These are phyloP conservation scores for Tetrapyrgos nigripes DNA, from an alignment of 1,284 basidiomycete genomes.

Conservation along the genomic window DNA sequence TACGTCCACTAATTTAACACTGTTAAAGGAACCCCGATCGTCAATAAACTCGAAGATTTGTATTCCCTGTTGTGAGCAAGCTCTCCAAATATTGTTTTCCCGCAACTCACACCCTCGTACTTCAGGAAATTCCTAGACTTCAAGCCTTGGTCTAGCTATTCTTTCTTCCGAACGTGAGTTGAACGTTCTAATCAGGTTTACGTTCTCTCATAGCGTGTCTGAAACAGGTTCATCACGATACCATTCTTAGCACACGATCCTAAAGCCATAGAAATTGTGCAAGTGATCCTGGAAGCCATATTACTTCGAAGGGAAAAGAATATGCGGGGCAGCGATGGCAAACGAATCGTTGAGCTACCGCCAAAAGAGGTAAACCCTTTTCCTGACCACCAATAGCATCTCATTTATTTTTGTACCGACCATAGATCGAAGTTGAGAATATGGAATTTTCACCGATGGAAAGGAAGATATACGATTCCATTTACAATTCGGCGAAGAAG, in stretches of 20 bases:
- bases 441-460: conserved; percentile 82
- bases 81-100: not conserved
- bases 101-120: conserved; percentile 7
- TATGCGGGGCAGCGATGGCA: conserved; percentile 90
- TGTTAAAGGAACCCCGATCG: conserved; percentile 87
- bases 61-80: conserved; percentile 81
- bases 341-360: conserved; percentile 89
- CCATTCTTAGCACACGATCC: conserved; percentile 89
- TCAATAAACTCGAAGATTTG: conserved; percentile 93
- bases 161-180: conserved; percentile 84
- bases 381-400: not conserved
- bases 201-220: not conserved
- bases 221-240: conserved; percentile 82
- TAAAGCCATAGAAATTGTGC: conserved; percentile 92
- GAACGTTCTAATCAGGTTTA: not conserved
- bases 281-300: conserved; percentile 89
- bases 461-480: conserved; percentile 82
- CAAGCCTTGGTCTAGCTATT: conserved; percentile 90
- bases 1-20: not conserved
- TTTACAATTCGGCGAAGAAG: conserved; percentile 71
- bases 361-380: conserved; percentile 70
- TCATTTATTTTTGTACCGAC: not conserved
- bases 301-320: conserved; percentile 94
- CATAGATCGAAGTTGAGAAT: conserved; percentile 66
- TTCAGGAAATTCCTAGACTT: conserved; percentile 87